These are phyloP conservation scores for Pythium utonaiense DNA, from an alignment of 352 stramenopile species.

Conservation along the genomic window DNA sequence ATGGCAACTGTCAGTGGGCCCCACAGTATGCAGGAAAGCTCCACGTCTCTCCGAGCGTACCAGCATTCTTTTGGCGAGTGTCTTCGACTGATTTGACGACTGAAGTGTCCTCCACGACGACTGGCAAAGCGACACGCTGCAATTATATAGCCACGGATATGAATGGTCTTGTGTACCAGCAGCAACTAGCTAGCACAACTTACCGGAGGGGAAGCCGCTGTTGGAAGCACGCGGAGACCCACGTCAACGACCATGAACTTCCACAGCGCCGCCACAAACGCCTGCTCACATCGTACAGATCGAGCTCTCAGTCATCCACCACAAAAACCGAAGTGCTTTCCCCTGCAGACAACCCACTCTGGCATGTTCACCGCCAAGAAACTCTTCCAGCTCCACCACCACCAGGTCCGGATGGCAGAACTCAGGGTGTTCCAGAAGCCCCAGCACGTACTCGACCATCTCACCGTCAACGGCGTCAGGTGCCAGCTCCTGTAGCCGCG, in stretches of 20 bases:
- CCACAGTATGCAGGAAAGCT: too few species aligned
- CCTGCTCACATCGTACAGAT: slow-evolving; percentile 22
- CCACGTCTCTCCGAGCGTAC: not conserved
- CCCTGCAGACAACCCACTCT: not conserved
- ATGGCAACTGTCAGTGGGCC: too few species aligned
- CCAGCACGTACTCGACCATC: slow-evolving; percentile 60
- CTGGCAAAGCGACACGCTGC: not conserved
- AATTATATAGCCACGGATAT: not conserved
- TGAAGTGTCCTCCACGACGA: not conserved
- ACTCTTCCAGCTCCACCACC: slow-evolving; percentile 62
- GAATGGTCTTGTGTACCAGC: not conserved
- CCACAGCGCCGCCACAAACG: slow-evolving; percentile 67
- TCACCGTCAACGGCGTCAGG: slow-evolving; percentile 42
- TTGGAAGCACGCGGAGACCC: slow-evolving; percentile 24
- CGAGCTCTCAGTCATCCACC: not conserved
- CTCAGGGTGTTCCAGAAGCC: slow-evolving; percentile 64
- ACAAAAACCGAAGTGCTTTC: not conserved
- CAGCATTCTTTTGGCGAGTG: not conserved
- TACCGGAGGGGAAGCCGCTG: not conserved
- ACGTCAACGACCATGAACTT: slow-evolving; percentile 74
- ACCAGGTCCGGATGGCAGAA: slow-evolving; percentile 69
- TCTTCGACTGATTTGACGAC: not conserved
- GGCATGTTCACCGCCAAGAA: slow-evolving; percentile 33
- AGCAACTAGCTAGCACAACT: not conserved
- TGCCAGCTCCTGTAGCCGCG: slow-evolving; percentile 24